These are phyloP conservation scores for Tetradesmus obliquus DNA, from an alignment of 139 green algal genomes.

Conservation along the genomic window DNA sequence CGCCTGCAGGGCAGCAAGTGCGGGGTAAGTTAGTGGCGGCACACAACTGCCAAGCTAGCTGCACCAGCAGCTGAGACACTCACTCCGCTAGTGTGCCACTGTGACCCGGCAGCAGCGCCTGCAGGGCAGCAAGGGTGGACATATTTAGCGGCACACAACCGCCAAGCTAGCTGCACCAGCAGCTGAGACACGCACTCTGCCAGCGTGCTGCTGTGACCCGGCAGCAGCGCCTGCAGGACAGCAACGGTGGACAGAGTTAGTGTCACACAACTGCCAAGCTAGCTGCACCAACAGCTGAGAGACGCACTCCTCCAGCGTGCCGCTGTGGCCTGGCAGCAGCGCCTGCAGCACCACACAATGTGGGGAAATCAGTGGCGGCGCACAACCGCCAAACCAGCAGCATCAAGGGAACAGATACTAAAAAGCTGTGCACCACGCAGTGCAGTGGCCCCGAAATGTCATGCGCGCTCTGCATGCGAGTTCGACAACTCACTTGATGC, in stretches of 20 bases:
- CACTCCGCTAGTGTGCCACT: conserved; percentile 69
- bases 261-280: neutral
- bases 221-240: conserved; percentile 32
- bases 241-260: neutral
- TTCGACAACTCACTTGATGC: neutral
- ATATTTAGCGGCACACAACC: neutral
- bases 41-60: conserved; percentile 27
- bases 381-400: conserved; percentile 28
- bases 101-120: conserved; percentile 22
- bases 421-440: no score
- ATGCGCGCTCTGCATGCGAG: no score
- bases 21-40: neutral
- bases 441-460: no score
- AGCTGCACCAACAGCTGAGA: conserved; percentile 60
- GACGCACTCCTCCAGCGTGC: conserved; percentile 70
- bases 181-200: conserved; percentile 65
- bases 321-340: conserved; percentile 29
- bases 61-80: conserved; percentile 58
- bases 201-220: conserved; percentile 54
- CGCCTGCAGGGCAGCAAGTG: neutral
- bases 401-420: conserved; percentile 14
- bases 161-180: conserved; percentile 50
- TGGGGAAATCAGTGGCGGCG: neutral
- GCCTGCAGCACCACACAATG: neutral
- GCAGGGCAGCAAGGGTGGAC: neutral